Percentiles rank a stretch among this genome's conserved stretches.
phyloP scores from a whole-genome alignment of 2,329 filamentous ascomycete species.

The Colletotrichum ledebouriae region DNA sequence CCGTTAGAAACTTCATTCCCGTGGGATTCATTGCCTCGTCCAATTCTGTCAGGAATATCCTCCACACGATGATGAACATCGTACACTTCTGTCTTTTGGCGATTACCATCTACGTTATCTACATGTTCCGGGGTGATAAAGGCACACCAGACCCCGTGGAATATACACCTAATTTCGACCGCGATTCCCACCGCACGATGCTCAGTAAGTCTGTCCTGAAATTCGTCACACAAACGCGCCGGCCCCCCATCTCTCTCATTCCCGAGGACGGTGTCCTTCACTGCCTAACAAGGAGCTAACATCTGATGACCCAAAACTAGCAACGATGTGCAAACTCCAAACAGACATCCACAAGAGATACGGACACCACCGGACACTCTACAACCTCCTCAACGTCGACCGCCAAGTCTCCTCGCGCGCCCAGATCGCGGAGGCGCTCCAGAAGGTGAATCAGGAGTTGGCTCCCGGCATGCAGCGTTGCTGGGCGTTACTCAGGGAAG shows the following conservation, averaged over 20 bases:
- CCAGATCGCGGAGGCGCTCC: background rate
- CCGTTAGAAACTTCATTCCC: background rate
- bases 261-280: background rate
- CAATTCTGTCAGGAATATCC: background rate
- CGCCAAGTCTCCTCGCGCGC: background rate
- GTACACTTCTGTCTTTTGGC: background rate
- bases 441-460: background rate
- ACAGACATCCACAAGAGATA: background rate
- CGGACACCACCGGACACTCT: background rate
- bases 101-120: background rate
- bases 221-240: background rate
- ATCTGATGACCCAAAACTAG: background rate
- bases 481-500: background rate
- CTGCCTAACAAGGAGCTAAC: background rate
- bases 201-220: background rate
- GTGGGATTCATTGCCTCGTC: background rate
- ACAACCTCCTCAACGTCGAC: background rate
- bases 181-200: background rate
- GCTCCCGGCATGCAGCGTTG: slow-evolving; percentile 2
- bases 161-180: background rate
- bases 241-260: background rate
- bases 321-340: background rate
- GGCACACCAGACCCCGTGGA: background rate
- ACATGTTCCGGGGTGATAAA: background rate
- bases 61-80: background rate